These are phyloP conservation scores for Corymbia calophylla DNA, from an alignment of 441 rosid genomes.

Conservation along the genomic window DNA sequence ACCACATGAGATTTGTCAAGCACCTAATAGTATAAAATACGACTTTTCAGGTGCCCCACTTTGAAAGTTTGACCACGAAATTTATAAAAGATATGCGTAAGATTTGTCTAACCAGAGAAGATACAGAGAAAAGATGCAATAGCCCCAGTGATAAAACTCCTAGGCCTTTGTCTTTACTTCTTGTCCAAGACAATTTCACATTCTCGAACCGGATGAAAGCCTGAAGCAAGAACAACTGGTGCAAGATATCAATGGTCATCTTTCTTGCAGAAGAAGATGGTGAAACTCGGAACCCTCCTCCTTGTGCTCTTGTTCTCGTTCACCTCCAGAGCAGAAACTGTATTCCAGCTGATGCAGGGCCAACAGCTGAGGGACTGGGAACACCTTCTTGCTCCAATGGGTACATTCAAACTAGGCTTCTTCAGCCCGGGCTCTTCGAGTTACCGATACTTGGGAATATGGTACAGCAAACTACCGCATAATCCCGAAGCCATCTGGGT, in stretches of 20 bases:
- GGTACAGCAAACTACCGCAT: slow-evolving; percentile 22
- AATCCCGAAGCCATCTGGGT: slow-evolving; percentile 39
- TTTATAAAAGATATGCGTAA: not conserved
- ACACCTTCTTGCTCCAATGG: slow-evolving; percentile 33
- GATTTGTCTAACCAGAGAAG: not conserved
- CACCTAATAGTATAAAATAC: not conserved
- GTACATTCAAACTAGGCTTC: slow-evolving; percentile 44
- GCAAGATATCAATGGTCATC: not conserved
- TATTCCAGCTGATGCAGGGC: slow-evolving; percentile 25
- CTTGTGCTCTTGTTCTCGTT: not conserved
- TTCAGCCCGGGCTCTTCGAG: slow-evolving; percentile 36
- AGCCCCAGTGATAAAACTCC: not conserved
- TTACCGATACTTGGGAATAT: slow-evolving; percentile 38
- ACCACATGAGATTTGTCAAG: not conserved
- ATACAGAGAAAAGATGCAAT: not conserved
- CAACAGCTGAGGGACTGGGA: slow-evolving; percentile 48
- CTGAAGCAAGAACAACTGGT: not conserved
- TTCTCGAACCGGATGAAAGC: not conserved
- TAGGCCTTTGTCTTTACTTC: not conserved
- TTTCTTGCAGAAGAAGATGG: not conserved
- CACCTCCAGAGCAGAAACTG: not conserved
- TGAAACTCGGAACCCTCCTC: not conserved
- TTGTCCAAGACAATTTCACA: not conserved
- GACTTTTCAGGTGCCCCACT: not conserved
- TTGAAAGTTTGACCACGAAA: not conserved